phyloP scores from a whole-genome alignment of 2,329 filamentous ascomycete genomes.

The Trichoderma arundinaceum region DNA sequence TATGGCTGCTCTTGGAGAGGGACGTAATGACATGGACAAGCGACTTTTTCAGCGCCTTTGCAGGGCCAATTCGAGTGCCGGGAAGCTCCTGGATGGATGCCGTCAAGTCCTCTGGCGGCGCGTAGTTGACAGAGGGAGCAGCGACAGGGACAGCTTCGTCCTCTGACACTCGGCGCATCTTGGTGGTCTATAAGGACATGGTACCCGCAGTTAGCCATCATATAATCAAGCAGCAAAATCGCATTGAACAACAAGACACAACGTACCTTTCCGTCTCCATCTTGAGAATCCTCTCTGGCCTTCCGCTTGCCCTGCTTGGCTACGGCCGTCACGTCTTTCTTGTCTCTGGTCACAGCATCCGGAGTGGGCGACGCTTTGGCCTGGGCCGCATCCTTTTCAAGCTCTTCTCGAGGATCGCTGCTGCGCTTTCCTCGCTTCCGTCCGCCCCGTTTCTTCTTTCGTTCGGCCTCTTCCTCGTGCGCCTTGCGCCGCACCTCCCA shows the following conservation, averaged over 20 bases:
- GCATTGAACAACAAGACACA: background rate
- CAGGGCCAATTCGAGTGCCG: slow-evolving; percentile 68
- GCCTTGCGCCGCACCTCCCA: slow-evolving; percentile 76
- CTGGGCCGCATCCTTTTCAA: slow-evolving; percentile 51
- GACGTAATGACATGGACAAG: slow-evolving; percentile 69
- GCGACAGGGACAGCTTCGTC: slow-evolving; percentile 47
- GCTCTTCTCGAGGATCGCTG: slow-evolving; percentile 70
- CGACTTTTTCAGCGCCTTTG: slow-evolving; percentile 72
- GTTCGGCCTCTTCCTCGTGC: slow-evolving; percentile 66
- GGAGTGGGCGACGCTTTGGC: slow-evolving; percentile 50
- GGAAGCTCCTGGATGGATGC: slow-evolving; percentile 61
- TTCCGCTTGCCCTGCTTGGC: slow-evolving; percentile 60
- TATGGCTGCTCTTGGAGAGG: slow-evolving; percentile 69
- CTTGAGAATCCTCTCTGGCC: slow-evolving; percentile 60
- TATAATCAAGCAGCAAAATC: no score
- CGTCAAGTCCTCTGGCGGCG: slow-evolving; percentile 58
- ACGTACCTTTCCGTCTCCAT: slow-evolving; percentile 57
- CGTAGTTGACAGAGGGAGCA: slow-evolving; percentile 47
- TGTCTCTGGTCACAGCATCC: slow-evolving; percentile 52
- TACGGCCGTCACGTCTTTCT: slow-evolving; percentile 57
- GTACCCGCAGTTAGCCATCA: slow-evolving; percentile 24
- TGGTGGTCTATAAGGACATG: slow-evolving; percentile 44
- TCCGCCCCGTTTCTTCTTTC: slow-evolving; percentile 62
- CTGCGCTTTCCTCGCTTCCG: slow-evolving; percentile 70
- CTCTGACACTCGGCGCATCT: slow-evolving; percentile 62